Percentiles rank a stretch among this genome's conserved stretches.
phyloP scores from a whole-genome alignment of 2,329 filamentous ascomycete species.

The Fusarium xyrophilum region DNA sequence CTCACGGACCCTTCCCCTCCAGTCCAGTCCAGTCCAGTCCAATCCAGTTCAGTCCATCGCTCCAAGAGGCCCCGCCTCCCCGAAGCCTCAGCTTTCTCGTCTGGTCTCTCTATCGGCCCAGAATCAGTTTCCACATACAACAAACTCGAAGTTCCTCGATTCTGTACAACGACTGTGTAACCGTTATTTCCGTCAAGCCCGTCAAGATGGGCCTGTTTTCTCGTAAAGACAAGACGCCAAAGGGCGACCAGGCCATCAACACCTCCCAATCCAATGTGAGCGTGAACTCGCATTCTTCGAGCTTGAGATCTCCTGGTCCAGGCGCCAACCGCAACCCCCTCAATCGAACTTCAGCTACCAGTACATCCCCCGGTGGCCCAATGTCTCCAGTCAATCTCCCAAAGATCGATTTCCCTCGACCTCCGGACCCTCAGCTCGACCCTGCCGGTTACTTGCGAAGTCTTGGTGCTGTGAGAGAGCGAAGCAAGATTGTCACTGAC shows the following conservation, averaged over 20 bases:
- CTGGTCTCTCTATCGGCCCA: slow-evolving; percentile 35
- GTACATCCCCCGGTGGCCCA: slow-evolving; percentile 55
- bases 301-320: slow-evolving; percentile 41
- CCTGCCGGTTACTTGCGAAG: slow-evolving; percentile 91
- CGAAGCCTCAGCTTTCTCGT: slow-evolving; percentile 31
- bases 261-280: slow-evolving; percentile 58
- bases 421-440: slow-evolving; percentile 86
- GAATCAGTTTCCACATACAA: slow-evolving; percentile 22
- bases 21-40: slow-evolving; percentile 23
- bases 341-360: slow-evolving; percentile 61
- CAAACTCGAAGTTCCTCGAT: slow-evolving; percentile 3
- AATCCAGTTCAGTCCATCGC: slow-evolving; percentile 17
- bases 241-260: slow-evolving; percentile 51
- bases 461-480: slow-evolving; percentile 84
- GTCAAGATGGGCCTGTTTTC: slow-evolving; percentile 63
- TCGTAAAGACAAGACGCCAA: slow-evolving; percentile 59
- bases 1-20: slow-evolving; percentile 36
- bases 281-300: slow-evolving; percentile 59
- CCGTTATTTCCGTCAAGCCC: slow-evolving; percentile 15
- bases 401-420: slow-evolving; percentile 80
- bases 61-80: slow-evolving; percentile 34
- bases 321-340: slow-evolving; percentile 44
- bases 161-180: slow-evolving; percentile 17
- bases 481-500: slow-evolving; percentile 74
- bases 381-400: slow-evolving; percentile 65